Base-by-base conservation (phyloP, 495 filamentous ascomycete genomes). In the Lophiostoma macrostomum region DNA sequence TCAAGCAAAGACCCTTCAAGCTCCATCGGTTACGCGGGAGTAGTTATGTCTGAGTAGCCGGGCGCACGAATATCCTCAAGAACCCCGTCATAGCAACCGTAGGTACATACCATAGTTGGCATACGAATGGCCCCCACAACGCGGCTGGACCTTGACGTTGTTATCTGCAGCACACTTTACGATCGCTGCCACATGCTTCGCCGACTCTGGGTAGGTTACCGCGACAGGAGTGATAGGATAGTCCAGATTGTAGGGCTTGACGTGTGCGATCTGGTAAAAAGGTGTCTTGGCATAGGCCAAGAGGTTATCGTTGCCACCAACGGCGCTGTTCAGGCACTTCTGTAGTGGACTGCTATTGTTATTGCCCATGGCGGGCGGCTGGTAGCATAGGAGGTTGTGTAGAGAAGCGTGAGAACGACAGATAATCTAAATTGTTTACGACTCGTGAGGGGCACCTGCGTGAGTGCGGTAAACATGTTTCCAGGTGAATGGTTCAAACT, bases 171-270 rank as follows among this genome's bases (percentile, higher is more conserved):
- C 63, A 49, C 63, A 66, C 23, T 63, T 65, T 12, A 65, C 51
- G 19, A 65, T 60, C 30, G 43, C 59, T 16, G 59, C 58, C 12
- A 63, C 52, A 22, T 63, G 63, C 3, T 65, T 55, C 3, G 59
- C 49, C 11, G 50, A 53, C 46, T 60, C 0, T 5, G 63, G 63
- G 31, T 63, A 63, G 5, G 63, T 63, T 13, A 65, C 60, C 4
- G 59, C 59, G 5, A 43, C 46, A 18, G 59, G 63, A 3, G 36
- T 60, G 13, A 57, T 34, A 4, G 46, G 40, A 20, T 53, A 53
- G 43, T 62, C 59, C 5, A 63, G 55, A 38, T 65, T 65, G 55
- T 65, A 65, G 0, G 63, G 59, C 37, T 65, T 65, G 25, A 65
- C 55, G 27, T 63, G 44, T 12, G 8, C 37, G 27, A 60, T 5